phyloP scores from a whole-genome alignment of 768 basidiomycete species.

The Lactifluus rugatus region DNA sequence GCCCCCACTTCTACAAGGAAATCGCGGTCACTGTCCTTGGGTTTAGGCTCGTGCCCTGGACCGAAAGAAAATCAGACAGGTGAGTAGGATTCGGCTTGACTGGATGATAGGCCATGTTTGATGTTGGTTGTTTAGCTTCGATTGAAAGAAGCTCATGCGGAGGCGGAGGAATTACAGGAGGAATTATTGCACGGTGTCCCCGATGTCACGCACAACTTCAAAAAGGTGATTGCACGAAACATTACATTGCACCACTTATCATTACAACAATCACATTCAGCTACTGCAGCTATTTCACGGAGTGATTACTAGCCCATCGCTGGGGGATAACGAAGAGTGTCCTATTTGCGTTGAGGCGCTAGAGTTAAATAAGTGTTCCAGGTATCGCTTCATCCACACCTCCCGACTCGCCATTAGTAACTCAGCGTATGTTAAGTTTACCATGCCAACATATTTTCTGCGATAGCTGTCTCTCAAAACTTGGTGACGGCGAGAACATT shows the following conservation, averaged over 20 bases:
- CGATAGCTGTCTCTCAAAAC: conserved; percentile 28
- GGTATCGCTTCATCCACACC: conserved; percentile 18
- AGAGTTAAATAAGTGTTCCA: conserved; percentile 27
- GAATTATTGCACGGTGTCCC: conserved; percentile 24
- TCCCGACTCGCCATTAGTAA: neutral
- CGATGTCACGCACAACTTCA: conserved; percentile 32
- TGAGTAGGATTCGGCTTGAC: neutral
- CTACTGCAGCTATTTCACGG: conserved; percentile 33
- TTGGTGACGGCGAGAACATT: conserved; percentile 26
- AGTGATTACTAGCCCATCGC: conserved; percentile 29
- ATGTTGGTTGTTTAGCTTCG: conserved; percentile 20
- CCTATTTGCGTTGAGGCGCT: conserved; percentile 31
- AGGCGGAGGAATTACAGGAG: conserved; percentile 31
- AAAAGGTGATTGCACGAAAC: conserved; percentile 28
- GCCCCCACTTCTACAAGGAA: neutral
- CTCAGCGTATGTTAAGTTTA: conserved; percentile 25
- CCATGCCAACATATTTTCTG: conserved; percentile 38
- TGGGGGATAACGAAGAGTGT: conserved; percentile 33
- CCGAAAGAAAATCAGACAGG: conserved; percentile 7
- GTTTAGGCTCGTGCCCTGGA: conserved; percentile 13
- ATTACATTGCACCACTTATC: neutral
- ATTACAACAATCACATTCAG: conserved; percentile 21
- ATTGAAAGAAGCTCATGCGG: conserved; percentile 28
- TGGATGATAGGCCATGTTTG: conserved; percentile 1
- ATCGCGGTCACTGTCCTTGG: neutral